Evolutionary conservation across 176 grass and related monocot genomes (phyloP).

Genomic region (Paspalum vaginatum): DNA sequence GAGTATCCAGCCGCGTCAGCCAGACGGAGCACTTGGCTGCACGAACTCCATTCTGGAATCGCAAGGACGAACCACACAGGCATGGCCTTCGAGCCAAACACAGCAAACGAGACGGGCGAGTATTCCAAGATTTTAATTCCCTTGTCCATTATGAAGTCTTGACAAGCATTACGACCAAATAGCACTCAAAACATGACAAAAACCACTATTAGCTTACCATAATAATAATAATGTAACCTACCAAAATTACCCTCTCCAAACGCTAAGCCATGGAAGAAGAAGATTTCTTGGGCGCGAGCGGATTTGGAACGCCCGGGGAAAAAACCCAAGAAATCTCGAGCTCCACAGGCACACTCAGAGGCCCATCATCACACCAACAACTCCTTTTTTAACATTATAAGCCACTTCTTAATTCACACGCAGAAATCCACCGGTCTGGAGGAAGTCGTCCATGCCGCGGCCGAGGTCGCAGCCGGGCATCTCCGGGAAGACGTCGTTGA

Average conservation of each 20-base stretch:
- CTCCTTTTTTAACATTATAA: conserved; percentile 6
- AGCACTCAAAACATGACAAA: conserved; percentile 14
- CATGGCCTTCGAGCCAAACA: background rate
- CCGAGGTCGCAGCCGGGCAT: conserved; percentile 37
- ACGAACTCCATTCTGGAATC: background rate
- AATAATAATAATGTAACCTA: conserved; percentile 55
- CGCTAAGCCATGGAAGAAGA: conserved; percentile 17
- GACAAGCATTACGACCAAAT: conserved; percentile 31
- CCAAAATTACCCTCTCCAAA: conserved; percentile 49
- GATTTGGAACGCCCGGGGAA: conserved; percentile 41
- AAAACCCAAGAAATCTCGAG: conserved; percentile 59
- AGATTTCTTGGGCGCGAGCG: conserved; percentile 43
- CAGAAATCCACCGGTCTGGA: conserved; percentile 50
- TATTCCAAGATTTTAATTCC: conserved; percentile 28
- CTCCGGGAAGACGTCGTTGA: conserved; percentile 45
- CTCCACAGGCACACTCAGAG: conserved; percentile 25
- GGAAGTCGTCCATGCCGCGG: conserved; percentile 50
- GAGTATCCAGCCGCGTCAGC: background rate
- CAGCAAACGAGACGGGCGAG: background rate
- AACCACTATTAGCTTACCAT: conserved; percentile 38
- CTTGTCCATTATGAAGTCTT: conserved; percentile 46
- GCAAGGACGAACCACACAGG: background rate
- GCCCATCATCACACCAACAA: conserved; percentile 40
- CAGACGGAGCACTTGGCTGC: background rate
- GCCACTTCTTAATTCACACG: conserved; percentile 41